Base-by-base conservation (phyloP, 495 filamentous ascomycete species). In the Monascus purpureus region DNA sequence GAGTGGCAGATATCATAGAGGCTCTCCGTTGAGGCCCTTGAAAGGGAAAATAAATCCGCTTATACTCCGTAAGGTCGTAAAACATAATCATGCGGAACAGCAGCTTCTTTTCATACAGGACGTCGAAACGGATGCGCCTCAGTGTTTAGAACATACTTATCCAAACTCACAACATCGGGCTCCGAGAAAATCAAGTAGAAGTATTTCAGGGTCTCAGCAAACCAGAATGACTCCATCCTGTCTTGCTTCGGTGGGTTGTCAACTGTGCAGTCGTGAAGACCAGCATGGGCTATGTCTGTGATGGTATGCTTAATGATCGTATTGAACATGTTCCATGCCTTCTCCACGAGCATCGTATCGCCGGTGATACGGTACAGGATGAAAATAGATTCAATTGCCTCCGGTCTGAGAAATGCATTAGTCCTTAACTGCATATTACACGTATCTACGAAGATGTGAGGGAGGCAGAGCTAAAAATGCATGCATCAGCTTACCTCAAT, bases 131-230 rank as follows among this genome's bases (percentile, higher is more conserved):
- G 66, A 46, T 70, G 65, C 16, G 61, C 65, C 36, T 62, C 65
- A 4, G 66, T 65, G 37, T 66, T 70, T 46, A 84, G 66, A 13
- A 84, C 78, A 62, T 64, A 84, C 13, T 83, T 65, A 52, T 86
- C 79, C 42, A 84, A 46, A 43, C 68, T 75, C 8, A 84, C 55
- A 6, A 73, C 41, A 8, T 68, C 64, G 6, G 72, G 71, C 12
- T 73, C 61, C 13, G 59, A 65, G 38, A 79, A 80, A 4, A 75
- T 59, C 18, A 80, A 48, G 46, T 77, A 81, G 39, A 78, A 77
- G 40, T 80, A 82, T 52, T 80, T 82, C 31, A 80, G 48, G n/a
- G 75, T 74, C 59, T 80, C 75, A 17, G 67, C 67, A 44, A 71
- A 52, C 69, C 70, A 75, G 38, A 72, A 74, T 27, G 61, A 56